Percentiles rank a stretch among this genome's conserved stretches.
Evolutionary conservation across 306 rosid species (phyloP).

Genomic region (Casuarina glauca): DNA sequence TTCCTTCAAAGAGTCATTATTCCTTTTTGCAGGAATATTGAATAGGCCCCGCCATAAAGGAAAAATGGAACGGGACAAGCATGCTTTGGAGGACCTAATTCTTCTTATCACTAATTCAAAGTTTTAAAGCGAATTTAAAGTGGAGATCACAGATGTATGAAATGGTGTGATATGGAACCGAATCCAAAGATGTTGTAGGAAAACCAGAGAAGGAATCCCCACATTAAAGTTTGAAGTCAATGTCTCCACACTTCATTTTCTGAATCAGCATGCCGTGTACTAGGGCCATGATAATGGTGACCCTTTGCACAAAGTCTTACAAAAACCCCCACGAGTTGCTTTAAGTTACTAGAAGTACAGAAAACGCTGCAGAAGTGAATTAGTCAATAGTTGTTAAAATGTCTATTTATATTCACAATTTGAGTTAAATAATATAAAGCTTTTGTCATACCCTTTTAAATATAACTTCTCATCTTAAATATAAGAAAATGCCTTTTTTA

Average conservation of each 20-base stretch:
- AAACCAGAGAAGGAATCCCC: slow-evolving; percentile 7
- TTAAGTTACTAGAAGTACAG: too few species aligned
- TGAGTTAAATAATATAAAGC: too few species aligned
- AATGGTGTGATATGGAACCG: not conserved
- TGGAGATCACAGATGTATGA: slow-evolving; percentile 16
- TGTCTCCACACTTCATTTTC: not conserved
- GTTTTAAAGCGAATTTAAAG: not conserved
- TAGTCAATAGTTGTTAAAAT: too few species aligned
- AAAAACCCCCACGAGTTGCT: too few species aligned
- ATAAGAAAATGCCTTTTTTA: too few species aligned
- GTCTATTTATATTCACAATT: too few species aligned
- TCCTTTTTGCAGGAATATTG: not conserved
- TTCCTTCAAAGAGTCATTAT: not conserved
- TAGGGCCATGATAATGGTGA: too few species aligned
- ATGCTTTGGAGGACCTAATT: not conserved
- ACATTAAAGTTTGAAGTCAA: not conserved
- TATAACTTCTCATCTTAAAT: too few species aligned
- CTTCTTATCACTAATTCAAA: not conserved
- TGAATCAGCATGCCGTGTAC: not conserved
- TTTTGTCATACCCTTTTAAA: too few species aligned
- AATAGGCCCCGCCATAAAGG: slow-evolving; percentile 4
- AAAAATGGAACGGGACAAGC: not conserved
- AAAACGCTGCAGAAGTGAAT: too few species aligned
- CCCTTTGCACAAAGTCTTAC: too few species aligned
- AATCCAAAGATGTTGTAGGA: slow-evolving; percentile 13